Percentiles rank a stretch among this genome's conserved stretches.
Evolutionary conservation across 176 grass and related monocot species (phyloP).

Genomic region (Triticum turgidum): DNA sequence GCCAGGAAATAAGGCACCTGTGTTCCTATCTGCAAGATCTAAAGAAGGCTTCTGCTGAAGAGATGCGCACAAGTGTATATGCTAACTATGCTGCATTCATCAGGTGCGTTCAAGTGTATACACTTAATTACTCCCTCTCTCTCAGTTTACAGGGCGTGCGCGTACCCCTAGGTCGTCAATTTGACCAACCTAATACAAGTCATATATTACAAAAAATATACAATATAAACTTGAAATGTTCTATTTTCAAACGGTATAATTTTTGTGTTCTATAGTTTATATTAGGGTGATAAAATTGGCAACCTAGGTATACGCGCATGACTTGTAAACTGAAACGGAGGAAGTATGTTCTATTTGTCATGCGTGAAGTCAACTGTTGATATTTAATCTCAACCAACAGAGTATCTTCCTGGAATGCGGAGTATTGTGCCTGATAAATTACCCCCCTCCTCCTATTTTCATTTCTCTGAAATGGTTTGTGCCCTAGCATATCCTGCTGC

Average conservation of each 20-base stretch:
- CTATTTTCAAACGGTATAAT: too few relatives aligned
- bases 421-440: not conserved
- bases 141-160: too few relatives aligned
- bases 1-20: conserved; percentile 85
- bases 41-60: conserved; percentile 98
- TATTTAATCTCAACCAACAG: not conserved
- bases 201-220: too few relatives aligned
- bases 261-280: too few relatives aligned
- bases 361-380: conserved; percentile 9
- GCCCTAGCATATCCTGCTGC: not conserved
- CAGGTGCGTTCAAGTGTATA: conserved; percentile 77
- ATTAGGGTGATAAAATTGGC: too few relatives aligned
- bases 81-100: conserved; percentile 97
- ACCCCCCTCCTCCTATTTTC: not conserved
- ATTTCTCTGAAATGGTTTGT: not conserved
- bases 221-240: too few relatives aligned
- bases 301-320: too few relatives aligned
- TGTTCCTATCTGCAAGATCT: conserved; percentile 92
- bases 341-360: conserved; percentile 64
- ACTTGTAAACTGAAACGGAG: too few relatives aligned
- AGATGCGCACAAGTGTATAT: conserved; percentile 95
- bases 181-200: too few relatives aligned
- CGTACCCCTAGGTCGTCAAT: too few relatives aligned
- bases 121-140: conserved; percentile 40
- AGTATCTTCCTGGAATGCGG: not conserved